Conservation (phyloP, 805 yeast species). For the Starmerella apicola region DNA sequence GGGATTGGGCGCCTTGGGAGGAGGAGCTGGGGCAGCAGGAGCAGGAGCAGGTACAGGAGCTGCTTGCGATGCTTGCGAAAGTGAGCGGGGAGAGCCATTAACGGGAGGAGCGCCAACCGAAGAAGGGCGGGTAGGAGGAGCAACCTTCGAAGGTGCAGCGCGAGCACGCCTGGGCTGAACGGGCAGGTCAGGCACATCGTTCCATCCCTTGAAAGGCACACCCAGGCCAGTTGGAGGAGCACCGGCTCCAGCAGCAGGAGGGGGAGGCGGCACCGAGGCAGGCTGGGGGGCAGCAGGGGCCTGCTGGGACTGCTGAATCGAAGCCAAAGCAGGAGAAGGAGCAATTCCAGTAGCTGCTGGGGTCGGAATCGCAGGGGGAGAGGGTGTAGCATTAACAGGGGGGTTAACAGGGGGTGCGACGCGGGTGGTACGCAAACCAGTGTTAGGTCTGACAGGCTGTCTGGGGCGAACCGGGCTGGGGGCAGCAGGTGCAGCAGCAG, state of each 20-base stretch:
- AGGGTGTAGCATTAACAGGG: slow-evolving; percentile 20
- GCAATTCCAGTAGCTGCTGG: slow-evolving; percentile 7
- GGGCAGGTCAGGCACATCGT: slow-evolving; percentile 21
- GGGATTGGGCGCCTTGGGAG: slow-evolving; percentile 23
- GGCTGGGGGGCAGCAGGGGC: slow-evolving; percentile 18
- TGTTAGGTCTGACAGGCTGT: no score
- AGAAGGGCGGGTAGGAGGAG: slow-evolving; percentile 6
- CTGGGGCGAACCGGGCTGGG: slow-evolving; percentile 2
- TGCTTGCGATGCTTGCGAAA: no score
- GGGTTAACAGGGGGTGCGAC: background rate
- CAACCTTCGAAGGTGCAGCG: slow-evolving; percentile 16
- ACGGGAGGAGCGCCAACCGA: slow-evolving; percentile 12
- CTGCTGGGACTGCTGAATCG: slow-evolving; percentile 11
- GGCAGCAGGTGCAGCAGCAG: slow-evolving; percentile 13
- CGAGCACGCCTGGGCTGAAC: slow-evolving; percentile 15
- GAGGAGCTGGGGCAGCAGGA: slow-evolving; percentile 25
- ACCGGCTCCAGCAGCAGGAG: slow-evolving; percentile 3
- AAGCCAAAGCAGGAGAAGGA: slow-evolving; percentile 14
- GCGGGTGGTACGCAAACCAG: background rate
- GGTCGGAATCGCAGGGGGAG: slow-evolving; percentile 11
- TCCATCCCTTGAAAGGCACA: slow-evolving; percentile 20
- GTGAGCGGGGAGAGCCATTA: slow-evolving; percentile 1
- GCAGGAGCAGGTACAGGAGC: slow-evolving; percentile 15
- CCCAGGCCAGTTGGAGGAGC: slow-evolving; percentile 7
- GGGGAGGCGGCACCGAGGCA: slow-evolving; percentile 14